Evolutionary conservation across 179 eudicot species (phyloP).

Genomic region (Beta corolliflora): DNA sequence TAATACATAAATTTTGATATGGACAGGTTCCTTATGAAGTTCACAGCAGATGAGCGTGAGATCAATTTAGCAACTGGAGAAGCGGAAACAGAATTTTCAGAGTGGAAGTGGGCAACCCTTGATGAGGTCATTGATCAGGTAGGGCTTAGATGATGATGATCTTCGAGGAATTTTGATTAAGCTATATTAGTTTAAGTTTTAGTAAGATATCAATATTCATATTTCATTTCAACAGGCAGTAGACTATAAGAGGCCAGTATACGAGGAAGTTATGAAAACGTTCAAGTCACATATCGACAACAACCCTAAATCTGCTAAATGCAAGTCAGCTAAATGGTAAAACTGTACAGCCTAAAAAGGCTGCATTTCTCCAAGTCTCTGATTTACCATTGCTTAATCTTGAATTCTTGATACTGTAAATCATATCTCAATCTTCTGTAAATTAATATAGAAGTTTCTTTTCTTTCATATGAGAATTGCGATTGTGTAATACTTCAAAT

Average conservation of each 20-base stretch:
- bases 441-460: slow-evolving; percentile 29
- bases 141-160: slow-evolving; percentile 1
- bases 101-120: slow-evolving; percentile 92
- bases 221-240: slow-evolving; percentile 58
- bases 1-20: slow-evolving; percentile 4
- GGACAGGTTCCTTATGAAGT: slow-evolving; percentile 80
- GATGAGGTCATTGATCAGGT: slow-evolving; percentile 93
- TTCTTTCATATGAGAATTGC: slow-evolving; percentile 16
- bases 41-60: slow-evolving; percentile 68
- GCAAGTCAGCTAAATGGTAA: slow-evolving; percentile 88
- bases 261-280: slow-evolving; percentile 74
- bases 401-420: slow-evolving; percentile 23
- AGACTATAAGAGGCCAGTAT: slow-evolving; percentile 95
- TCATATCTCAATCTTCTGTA: slow-evolving; percentile 33
- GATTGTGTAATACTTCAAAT: slow-evolving; percentile 19
- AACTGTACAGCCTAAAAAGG: slow-evolving; percentile 15
- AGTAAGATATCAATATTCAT: neutral
- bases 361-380: slow-evolving; percentile 10
- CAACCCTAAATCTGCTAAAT: slow-evolving; percentile 53
- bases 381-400: slow-evolving; percentile 3
- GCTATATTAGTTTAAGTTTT: neutral
- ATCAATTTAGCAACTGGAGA: slow-evolving; percentile 76
- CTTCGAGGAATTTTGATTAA: neutral
- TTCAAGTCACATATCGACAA: slow-evolving; percentile 56
- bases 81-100: slow-evolving; percentile 81